Conservation (phyloP, 345 rosid genomes). For the Pistacia atlantica region DNA sequence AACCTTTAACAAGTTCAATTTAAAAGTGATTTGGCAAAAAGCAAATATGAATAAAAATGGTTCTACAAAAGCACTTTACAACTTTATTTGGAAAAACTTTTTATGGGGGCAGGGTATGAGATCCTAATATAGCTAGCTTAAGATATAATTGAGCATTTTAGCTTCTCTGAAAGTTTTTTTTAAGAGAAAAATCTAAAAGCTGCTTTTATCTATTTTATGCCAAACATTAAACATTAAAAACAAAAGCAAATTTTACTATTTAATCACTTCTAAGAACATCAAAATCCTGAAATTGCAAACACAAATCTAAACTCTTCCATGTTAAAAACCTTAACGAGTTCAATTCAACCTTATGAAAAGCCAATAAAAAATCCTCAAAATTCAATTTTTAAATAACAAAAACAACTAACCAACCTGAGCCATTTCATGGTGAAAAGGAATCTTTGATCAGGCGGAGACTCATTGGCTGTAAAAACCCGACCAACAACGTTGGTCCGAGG, state of each 20-base stretch:
- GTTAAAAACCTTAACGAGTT: not conserved
- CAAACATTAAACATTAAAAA: not conserved
- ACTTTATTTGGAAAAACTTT: too few relatives aligned
- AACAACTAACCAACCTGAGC: conserved; percentile 56
- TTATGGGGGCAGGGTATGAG: too few relatives aligned
- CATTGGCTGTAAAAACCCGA: conserved; percentile 90
- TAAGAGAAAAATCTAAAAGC: not conserved
- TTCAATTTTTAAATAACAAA: too few relatives aligned
- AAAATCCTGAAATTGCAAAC: not conserved
- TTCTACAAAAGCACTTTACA: too few relatives aligned
- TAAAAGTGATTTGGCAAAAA: too few relatives aligned
- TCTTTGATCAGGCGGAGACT: conserved; percentile 92
- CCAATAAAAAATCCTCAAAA: not conserved
- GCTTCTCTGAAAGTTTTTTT: too few relatives aligned
- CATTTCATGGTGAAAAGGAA: conserved; percentile 95
- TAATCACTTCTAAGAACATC: not conserved
- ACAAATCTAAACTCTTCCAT: not conserved
- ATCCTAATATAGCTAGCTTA: too few relatives aligned
- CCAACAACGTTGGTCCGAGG: conserved; percentile 83
- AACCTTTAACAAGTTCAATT: not conserved
- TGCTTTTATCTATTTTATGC: not conserved
- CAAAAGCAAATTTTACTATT: not conserved
- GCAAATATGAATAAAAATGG: too few relatives aligned
- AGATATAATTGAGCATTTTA: too few relatives aligned
- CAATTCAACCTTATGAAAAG: not conserved